Base-by-base conservation (phyloP, 2,329 filamentous ascomycete species). In the Aspergillus piperis region DNA sequence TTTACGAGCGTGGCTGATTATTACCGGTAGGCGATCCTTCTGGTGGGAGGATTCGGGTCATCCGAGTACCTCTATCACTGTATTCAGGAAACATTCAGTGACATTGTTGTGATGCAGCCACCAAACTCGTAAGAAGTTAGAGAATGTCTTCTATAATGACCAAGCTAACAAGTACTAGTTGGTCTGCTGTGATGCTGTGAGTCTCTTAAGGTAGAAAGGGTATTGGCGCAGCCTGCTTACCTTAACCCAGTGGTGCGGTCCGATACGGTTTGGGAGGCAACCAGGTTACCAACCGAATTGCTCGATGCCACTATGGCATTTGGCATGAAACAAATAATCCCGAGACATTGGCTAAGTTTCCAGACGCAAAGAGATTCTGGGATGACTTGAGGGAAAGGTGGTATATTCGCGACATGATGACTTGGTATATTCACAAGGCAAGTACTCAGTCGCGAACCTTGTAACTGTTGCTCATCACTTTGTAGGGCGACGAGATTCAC, bases 31-130 rank as follows among this genome's bases (percentile, higher is more conserved):
- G 70, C 71, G 0, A 73, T 79, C 3, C 59, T 77, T n/a, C 67
- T 79, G 0, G 77, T 79, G 0, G 76, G 76, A 2, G 77, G 77
- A 0, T 75, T 79, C 23, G 77, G 77, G 1, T 61, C 68, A 6
- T 78, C 70, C 6, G 68, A 71, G 13, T 78, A 77, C 54, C 72
- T 79, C 8, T 72, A 68, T 50, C 61, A 63, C 10, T 63, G 65
- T 5, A 58, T 78, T 2, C 54, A 70, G 23, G 59, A 56, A 4
- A 59, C 63, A 3, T 63, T 71, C 15, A 57, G 63, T 0, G 56
- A 59, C 1, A 69, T 75, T 2, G 62, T 68, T 44, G 67, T 79
- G 6, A 70, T 78, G 25, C 76, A 77, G 25, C 71, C 70, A 1
- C 60, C 47, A 0, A 65, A 71, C 47, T 62, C 70, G 69, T 71